Conservation (phyloP, 768 basidiomycete species). For the Leccinum obscurum region DNA sequence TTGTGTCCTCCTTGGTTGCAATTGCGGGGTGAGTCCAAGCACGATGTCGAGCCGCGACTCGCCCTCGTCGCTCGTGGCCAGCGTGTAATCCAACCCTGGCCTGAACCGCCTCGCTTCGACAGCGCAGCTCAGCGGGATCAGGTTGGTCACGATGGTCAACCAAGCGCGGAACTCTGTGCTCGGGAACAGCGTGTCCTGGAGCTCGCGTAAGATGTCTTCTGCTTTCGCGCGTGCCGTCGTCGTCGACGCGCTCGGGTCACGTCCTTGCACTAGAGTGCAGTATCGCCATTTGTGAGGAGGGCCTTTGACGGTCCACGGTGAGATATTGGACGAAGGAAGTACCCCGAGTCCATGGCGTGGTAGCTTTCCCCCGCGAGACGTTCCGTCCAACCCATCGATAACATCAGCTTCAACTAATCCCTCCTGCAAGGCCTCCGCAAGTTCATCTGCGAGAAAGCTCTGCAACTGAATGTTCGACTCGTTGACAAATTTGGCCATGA, state of each 20-base stretch:
- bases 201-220: slow-evolving; percentile 28
- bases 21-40: slow-evolving; percentile 79
- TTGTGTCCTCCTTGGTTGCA: slow-evolving; percentile 25
- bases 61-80: slow-evolving; percentile 83
- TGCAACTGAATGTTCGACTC: slow-evolving; percentile 90
- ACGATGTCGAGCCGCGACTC: slow-evolving; percentile 85
- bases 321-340: slow-evolving; percentile 40
- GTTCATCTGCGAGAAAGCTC: slow-evolving; percentile 71
- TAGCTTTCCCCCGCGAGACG: slow-evolving; percentile 50
- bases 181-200: slow-evolving; percentile 79
- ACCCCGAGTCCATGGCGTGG: slow-evolving; percentile 70
- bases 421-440: slow-evolving; percentile 66
- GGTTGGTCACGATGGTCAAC: slow-evolving; percentile 68
- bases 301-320: slow-evolving; percentile 72
- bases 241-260: not conserved
- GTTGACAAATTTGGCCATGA: slow-evolving; percentile 77
- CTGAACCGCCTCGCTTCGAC: slow-evolving; percentile 88
- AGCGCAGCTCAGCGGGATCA: slow-evolving; percentile 70
- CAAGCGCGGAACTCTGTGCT: slow-evolving; percentile 88
- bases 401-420: slow-evolving; percentile 65
- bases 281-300: slow-evolving; percentile 97
- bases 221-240: slow-evolving; percentile 18
- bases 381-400: slow-evolving; percentile 58
- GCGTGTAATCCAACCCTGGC: slow-evolving; percentile 92
- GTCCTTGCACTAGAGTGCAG: slow-evolving; percentile 51